Evolutionary conservation across 495 filamentous ascomycete genomes (phyloP).

Genomic region (Daldinia grandis): DNA sequence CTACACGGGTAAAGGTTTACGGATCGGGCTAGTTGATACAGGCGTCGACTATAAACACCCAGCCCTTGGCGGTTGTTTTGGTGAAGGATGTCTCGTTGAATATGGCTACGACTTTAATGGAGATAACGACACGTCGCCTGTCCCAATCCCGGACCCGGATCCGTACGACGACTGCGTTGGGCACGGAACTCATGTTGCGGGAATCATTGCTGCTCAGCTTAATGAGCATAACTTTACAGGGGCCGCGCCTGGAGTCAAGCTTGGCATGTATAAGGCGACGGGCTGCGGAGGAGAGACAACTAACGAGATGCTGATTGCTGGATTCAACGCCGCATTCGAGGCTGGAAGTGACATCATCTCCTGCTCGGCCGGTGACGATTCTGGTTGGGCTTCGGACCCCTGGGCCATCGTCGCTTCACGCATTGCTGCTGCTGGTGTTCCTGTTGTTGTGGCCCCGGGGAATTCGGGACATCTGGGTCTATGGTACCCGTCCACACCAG

Average conservation of each 20-base stretch:
- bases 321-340: not conserved
- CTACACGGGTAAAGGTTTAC: conserved; percentile 23
- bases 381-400: not conserved
- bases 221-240: conserved; percentile 50
- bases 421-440: not conserved
- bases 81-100: not conserved
- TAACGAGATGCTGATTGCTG: conserved; percentile 13
- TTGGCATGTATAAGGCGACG: conserved; percentile 52
- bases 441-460: not conserved
- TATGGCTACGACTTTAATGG: not conserved
- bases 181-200: not conserved
- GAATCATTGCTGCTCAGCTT: conserved; percentile 43
- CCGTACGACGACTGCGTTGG: not conserved
- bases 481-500: not conserved
- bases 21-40: conserved; percentile 26
- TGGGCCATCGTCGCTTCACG: not conserved
- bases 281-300: conserved; percentile 40
- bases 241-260: conserved; percentile 53
- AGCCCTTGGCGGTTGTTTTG: not conserved
- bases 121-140: not conserved
- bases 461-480: not conserved
- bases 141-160: not conserved
- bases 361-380: not conserved
- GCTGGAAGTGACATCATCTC: not conserved
- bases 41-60: conserved; percentile 35